These are phyloP conservation scores for Lycium ferocissimum DNA, from an alignment of 257 asterid genomes.

Conservation along the genomic window DNA sequence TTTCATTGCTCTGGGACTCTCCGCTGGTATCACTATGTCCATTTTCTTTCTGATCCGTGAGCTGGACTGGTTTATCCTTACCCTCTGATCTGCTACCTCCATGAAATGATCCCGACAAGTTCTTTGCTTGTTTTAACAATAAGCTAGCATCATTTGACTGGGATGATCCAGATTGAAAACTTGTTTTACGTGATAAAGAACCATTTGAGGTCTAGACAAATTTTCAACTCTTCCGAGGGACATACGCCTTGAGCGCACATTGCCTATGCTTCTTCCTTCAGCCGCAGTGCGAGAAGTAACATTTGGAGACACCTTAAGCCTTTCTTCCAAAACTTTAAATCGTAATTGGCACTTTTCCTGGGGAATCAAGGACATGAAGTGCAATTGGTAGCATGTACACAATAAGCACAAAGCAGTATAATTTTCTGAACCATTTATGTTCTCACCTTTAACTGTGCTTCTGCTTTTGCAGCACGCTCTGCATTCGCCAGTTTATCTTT, in stretches of 20 bases:
- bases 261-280: constrained; percentile 56
- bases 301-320: constrained; percentile 60
- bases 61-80: constrained; percentile 39
- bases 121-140: constrained; percentile 53
- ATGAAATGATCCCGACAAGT: constrained; percentile 47
- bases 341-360: constrained; percentile 88
- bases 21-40: constrained; percentile 30
- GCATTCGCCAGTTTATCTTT: constrained; percentile 1
- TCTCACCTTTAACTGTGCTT: constrained; percentile 19
- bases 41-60: constrained; percentile 44
- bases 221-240: constrained; percentile 73
- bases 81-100: constrained; percentile 51
- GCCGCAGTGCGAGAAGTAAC: constrained; percentile 49
- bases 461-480: constrained; percentile 24
- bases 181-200: constrained; percentile 49
- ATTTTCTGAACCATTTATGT: neutral
- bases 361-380: neutral
- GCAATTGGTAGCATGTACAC: neutral
- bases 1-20: constrained; percentile 53
- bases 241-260: constrained; percentile 60
- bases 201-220: constrained; percentile 46
- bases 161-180: constrained; percentile 42
- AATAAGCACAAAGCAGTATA: constrained; percentile 12
- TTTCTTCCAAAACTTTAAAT: constrained; percentile 89
- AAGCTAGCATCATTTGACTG: constrained; percentile 46